Evolutionary conservation across 2,329 filamentous ascomycete genomes (phyloP).

Genomic region (Tolypocladium endophyticum): DNA sequence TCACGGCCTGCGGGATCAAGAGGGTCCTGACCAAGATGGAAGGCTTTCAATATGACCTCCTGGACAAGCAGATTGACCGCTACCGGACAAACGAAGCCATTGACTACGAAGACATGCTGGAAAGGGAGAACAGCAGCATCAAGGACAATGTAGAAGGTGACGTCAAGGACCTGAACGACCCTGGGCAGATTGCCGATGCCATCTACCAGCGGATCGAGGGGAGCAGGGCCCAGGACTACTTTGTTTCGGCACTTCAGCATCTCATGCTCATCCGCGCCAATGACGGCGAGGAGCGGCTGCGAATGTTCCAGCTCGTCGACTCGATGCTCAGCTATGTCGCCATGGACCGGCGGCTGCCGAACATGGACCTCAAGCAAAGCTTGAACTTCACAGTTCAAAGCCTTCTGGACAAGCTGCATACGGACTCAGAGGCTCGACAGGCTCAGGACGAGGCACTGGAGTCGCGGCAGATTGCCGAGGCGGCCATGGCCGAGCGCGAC

Average conservation of each 20-base stretch:
- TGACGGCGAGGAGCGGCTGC: constrained; percentile 79
- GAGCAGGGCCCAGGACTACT: constrained; percentile 86
- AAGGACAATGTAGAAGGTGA: constrained; percentile 81
- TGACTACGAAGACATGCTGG: constrained; percentile 95
- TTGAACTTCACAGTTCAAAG: constrained; percentile 96
- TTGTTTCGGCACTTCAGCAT: constrained; percentile 90
- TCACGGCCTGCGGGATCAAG: constrained; percentile 91
- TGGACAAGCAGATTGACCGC: constrained; percentile 94
- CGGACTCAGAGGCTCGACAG: constrained; percentile 87
- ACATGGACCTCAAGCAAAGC: constrained; percentile 96
- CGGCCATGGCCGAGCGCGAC: constrained; percentile 91
- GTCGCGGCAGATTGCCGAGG: constrained; percentile 85
- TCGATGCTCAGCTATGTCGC: constrained; percentile 98
- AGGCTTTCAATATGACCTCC: constrained; percentile 92
- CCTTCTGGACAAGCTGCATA: constrained; percentile 89
- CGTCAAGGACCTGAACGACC: constrained; percentile 85
- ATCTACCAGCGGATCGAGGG: constrained; percentile 79
- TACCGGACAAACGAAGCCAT: constrained; percentile 93
- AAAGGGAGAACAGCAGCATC: constrained; percentile 81
- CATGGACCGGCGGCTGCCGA: constrained; percentile 90
- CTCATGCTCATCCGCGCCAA: constrained; percentile 85
- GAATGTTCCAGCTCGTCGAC: constrained; percentile 96
- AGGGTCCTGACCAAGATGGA: constrained; percentile 95
- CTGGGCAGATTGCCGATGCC: constrained; percentile 84
- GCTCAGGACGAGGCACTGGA: constrained; percentile 87